A percentile compares a stretch with the other conserved stretches of the same genome.
These are phyloP conservation scores for Nakazawaea ambrosiae DNA, from an alignment of 805 yeast species.

Conservation along the genomic window DNA sequence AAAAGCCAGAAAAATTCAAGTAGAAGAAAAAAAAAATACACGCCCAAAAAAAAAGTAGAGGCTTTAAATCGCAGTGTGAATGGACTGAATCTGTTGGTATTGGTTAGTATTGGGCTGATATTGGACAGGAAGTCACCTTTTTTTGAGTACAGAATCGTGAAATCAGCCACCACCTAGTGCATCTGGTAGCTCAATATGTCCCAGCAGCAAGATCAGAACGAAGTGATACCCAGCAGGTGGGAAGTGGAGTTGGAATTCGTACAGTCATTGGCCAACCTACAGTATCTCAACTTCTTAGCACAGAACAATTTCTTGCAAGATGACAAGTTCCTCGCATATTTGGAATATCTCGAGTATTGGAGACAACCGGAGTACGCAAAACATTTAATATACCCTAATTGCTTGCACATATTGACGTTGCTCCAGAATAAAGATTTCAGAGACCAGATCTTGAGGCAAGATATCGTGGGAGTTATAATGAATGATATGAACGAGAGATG, in stretches of 20 bases:
- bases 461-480: constrained; percentile 52
- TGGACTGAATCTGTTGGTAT: no score
- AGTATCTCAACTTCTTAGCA: constrained; percentile 78
- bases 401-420: constrained; percentile 71
- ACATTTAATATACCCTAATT: constrained; percentile 79
- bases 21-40: no score
- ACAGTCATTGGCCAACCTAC: constrained; percentile 86
- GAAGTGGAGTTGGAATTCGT: constrained; percentile 89
- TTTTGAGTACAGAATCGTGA: no score
- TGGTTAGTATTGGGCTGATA: no score
- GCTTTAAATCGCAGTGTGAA: no score
- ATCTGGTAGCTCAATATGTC: no score
- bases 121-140: no score
- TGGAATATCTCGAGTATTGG: constrained; percentile 86
- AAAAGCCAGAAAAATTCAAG: no score
- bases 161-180: no score
- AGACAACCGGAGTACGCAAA: constrained; percentile 59
- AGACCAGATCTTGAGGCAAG: constrained; percentile 46
- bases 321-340: constrained; percentile 63
- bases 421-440: constrained; percentile 48
- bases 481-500: constrained; percentile 74
- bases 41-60: no score
- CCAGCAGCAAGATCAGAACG: no score
- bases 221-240: constrained; percentile 46
- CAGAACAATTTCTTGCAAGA: constrained; percentile 74